These are phyloP conservation scores for Helotiales sp. DNA, from an alignment of 2,329 filamentous ascomycete genomes.

Conservation along the genomic window DNA sequence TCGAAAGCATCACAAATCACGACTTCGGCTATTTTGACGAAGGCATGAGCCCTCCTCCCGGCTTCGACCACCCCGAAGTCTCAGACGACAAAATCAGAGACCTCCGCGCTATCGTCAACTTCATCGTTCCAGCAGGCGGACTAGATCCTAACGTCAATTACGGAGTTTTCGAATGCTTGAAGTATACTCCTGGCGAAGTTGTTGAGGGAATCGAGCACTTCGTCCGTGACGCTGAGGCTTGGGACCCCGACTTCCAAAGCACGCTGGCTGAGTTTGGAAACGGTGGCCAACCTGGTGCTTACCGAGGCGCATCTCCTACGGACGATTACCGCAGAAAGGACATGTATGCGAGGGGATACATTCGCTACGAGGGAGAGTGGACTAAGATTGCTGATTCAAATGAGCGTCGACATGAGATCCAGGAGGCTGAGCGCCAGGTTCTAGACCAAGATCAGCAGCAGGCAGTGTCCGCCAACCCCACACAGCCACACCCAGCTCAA, in stretches of 20 bases:
- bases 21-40: not conserved
- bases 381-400: not conserved
- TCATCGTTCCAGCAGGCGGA: slow-evolving; percentile 2
- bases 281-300: not conserved
- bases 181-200: not conserved
- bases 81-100: not conserved
- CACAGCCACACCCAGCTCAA: not conserved
- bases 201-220: not conserved
- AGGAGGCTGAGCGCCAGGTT: not conserved
- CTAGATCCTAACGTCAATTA: not conserved
- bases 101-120: not conserved
- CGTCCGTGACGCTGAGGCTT: not conserved
- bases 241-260: not conserved
- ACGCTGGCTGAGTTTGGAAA: not conserved
- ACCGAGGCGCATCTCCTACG: not conserved
- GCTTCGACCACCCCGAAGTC: not conserved
- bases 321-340: not conserved
- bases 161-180: not conserved
- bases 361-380: not conserved
- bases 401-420: not conserved
- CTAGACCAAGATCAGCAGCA: too few species aligned
- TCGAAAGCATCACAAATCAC: not conserved
- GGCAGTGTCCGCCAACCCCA: too few species aligned
- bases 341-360: not conserved
- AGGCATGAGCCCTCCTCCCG: not conserved